These are phyloP conservation scores for Lactarius sp. DNA, from an alignment of 768 basidiomycete genomes.

Conservation along the genomic window DNA sequence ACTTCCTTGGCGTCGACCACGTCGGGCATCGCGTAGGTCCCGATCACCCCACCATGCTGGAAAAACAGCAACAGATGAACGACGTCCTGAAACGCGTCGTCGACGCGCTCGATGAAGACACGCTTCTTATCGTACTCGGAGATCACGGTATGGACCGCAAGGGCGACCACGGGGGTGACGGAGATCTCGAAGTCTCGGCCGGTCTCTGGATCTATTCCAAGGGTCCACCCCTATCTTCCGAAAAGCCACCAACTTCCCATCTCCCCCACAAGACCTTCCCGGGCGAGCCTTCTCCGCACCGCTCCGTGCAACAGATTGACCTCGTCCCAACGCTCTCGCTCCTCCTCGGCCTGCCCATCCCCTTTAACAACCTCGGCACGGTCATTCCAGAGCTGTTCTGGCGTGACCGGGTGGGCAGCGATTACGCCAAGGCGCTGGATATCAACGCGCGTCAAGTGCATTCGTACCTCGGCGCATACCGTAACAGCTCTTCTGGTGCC, in stretches of 20 bases:
- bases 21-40: conserved; percentile 94
- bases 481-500: conserved; percentile 57
- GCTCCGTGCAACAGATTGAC: conserved; percentile 88
- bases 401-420: conserved; percentile 38
- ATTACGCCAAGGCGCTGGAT: conserved; percentile 55
- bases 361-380: conserved; percentile 90
- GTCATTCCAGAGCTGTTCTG: conserved; percentile 91
- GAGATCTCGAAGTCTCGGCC: conserved; percentile 74
- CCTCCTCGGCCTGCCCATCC: conserved; percentile 88
- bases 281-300: conserved; percentile 46
- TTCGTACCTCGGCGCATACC: conserved; percentile 73
- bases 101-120: conserved; percentile 72
- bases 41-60: conserved; percentile 76
- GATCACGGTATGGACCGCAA: conserved; percentile 97
- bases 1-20: conserved; percentile 95
- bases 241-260: conserved; percentile 34
- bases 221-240: conserved; percentile 43
- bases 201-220: conserved; percentile 94
- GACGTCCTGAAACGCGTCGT: conserved; percentile 69
- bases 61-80: conserved; percentile 89
- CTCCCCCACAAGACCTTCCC: conserved; percentile 61
- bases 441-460: conserved; percentile 74
- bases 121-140: conserved; percentile 84
- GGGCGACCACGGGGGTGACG: conserved; percentile 96
- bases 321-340: conserved; percentile 84